These are phyloP conservation scores for Triglochin maritima DNA, from an alignment of 106 monocot species.

Conservation along the genomic window DNA sequence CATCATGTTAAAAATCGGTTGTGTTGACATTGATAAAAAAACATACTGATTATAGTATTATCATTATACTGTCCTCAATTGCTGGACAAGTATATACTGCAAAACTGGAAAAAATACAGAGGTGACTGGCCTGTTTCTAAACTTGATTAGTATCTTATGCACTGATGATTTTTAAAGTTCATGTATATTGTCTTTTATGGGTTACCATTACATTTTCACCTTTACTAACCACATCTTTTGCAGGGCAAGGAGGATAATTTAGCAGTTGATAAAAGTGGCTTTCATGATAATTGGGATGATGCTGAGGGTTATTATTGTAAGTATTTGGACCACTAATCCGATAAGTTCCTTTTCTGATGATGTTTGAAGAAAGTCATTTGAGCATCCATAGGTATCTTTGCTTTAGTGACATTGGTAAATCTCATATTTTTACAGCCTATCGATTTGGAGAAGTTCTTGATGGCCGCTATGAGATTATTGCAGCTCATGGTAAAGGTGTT, in stretches of 20 bases:
- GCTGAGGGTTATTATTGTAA: constrained; percentile 98
- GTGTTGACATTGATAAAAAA: no score
- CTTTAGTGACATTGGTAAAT: neutral
- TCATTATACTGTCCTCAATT: no score
- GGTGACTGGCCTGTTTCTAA: no score
- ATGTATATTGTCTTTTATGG: no score
- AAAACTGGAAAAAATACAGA: no score
- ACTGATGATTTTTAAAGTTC: no score
- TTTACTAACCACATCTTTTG: neutral
- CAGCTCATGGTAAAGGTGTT: constrained; percentile 96
- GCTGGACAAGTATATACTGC: no score
- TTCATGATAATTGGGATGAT: constrained; percentile 99
- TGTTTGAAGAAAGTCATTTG: neutral
- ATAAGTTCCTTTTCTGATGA: neutral
- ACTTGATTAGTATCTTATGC: no score
- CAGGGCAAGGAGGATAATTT: constrained; percentile 73
- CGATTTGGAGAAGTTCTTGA: constrained; percentile 92
- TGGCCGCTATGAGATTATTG: constrained; percentile 91
- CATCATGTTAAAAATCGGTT: neutral
- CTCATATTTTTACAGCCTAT: constrained; percentile 31
- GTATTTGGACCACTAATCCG: constrained; percentile 8
- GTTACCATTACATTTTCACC: no score
- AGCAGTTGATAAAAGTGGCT: constrained; percentile 51
- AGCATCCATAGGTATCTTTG: no score
- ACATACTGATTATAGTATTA: no score